Conservation (phyloP, 345 rosid genomes). For the Eucalyptus fibrosa region DNA sequence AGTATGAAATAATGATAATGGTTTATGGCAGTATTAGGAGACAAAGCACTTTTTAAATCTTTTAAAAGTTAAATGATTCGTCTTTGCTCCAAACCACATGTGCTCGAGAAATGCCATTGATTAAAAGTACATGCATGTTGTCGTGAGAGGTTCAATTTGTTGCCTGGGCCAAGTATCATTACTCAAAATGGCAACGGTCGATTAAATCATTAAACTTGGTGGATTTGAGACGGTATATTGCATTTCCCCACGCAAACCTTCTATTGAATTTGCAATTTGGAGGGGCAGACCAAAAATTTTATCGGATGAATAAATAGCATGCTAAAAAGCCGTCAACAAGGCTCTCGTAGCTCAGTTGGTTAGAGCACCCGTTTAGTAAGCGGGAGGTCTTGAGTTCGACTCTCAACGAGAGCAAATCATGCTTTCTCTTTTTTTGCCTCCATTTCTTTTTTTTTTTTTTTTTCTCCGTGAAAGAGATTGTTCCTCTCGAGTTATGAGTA, state of each 20-base stretch:
- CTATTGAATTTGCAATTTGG: not conserved
- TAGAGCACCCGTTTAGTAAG: constrained; percentile 98
- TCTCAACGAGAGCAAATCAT: constrained; percentile 65
- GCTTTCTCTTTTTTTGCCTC: fast-evolving
- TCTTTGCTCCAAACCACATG: too few relatives aligned
- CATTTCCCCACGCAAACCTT: not conserved
- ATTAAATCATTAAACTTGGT: not conserved
- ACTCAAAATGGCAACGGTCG: not conserved
- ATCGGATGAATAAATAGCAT: fast-evolving
- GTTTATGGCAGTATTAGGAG: too few relatives aligned
- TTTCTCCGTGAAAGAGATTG: not conserved
- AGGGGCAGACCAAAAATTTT: not conserved
- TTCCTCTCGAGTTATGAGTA: not conserved
- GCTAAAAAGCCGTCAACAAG: fast-evolving
- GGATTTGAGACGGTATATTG: not conserved
- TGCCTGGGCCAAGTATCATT: fast-evolving
- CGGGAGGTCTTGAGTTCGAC: constrained; percentile 98
- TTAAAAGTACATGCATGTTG: too few relatives aligned
- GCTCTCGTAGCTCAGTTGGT: constrained; percentile 99
- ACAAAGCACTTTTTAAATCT: too few relatives aligned
- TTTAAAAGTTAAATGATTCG: too few relatives aligned
- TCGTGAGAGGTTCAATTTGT: too few relatives aligned
- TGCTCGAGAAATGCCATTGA: too few relatives aligned
- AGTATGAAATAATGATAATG: too few relatives aligned
- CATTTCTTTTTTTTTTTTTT: not conserved